A percentile compares a stretch with the other conserved stretches of the same genome.
These are phyloP conservation scores for Wallacemonas sp. DNA, from an alignment of 208 protist species.

Conservation along the genomic window DNA sequence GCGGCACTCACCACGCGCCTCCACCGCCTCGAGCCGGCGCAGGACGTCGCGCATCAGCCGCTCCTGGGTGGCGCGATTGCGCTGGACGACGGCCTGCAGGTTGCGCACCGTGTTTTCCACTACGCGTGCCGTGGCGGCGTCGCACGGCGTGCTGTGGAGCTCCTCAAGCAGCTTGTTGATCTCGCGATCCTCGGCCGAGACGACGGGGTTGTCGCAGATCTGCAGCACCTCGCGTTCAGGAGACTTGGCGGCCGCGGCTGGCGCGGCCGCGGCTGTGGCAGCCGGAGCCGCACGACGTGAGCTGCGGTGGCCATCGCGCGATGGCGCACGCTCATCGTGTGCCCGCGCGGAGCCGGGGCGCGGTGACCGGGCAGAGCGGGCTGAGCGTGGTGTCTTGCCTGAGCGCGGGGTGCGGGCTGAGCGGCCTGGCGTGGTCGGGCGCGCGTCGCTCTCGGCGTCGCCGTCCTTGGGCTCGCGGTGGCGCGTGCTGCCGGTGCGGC, in stretches of 20 bases:
- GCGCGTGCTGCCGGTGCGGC: constrained; percentile 5
- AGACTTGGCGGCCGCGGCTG: constrained; percentile 1
- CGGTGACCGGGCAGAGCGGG: background rate
- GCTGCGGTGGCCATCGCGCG: background rate
- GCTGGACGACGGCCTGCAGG: constrained; percentile 33
- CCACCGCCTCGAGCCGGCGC: constrained; percentile 56
- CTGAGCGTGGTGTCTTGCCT: background rate
- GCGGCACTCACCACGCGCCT: constrained; percentile 48
- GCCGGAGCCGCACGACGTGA: background rate
- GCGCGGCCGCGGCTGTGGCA: background rate
- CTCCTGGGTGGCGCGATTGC: constrained; percentile 29
- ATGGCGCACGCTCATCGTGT: background rate
- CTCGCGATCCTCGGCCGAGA: constrained; percentile 17
- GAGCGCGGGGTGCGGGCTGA: constrained; percentile 5
- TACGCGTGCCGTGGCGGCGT: constrained; percentile 24
- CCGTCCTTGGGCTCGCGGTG: background rate
- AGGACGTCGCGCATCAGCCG: constrained; percentile 29
- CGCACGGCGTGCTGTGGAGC: constrained; percentile 29
- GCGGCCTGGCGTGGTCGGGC: background rate
- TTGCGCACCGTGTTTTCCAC: constrained; percentile 38
- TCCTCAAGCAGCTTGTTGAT: constrained; percentile 30
- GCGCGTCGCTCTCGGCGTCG: background rate
- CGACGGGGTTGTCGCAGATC: constrained; percentile 20
- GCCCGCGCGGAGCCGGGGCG: background rate
- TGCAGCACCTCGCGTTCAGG: background rate